A percentile compares a stretch with the other conserved stretches of the same genome.
These are phyloP conservation scores for Anthoceros angustus DNA, from an alignment of 225 moss, liverwort and hornwort genomes.

Conservation along the genomic window DNA sequence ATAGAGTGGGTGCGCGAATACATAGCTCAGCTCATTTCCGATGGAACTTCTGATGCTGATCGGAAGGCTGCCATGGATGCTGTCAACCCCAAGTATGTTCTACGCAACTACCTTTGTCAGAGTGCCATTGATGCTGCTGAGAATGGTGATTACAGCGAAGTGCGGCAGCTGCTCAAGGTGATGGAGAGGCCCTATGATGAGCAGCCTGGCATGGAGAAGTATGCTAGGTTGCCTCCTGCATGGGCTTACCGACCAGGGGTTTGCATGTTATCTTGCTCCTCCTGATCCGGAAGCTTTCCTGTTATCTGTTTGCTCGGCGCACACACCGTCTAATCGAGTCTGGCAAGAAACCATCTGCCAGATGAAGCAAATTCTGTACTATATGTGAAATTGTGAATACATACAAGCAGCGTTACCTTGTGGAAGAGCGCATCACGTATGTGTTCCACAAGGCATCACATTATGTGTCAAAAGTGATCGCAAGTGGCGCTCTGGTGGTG, in stretches of 20 bases:
- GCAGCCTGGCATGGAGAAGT: slow-evolving; percentile 95
- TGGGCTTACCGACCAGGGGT: slow-evolving; percentile 98
- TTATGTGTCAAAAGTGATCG: no score
- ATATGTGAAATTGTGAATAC: no score
- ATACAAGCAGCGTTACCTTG: no score
- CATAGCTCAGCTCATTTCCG: slow-evolving; percentile 47
- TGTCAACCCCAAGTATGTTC: slow-evolving; percentile 79
- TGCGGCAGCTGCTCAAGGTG: slow-evolving; percentile 52
- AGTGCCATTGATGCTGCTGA: slow-evolving; percentile 92
- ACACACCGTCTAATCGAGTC: no score
- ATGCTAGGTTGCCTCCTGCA: slow-evolving; percentile 93
- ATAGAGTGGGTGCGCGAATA: slow-evolving; percentile 83
- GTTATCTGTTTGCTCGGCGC: no score
- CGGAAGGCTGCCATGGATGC: slow-evolving; percentile 55
- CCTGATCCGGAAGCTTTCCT: no score
- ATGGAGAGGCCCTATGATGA: slow-evolving; percentile 79
- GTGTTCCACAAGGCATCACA: no score
- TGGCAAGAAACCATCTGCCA: no score
- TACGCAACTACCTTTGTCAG: slow-evolving; percentile 85
- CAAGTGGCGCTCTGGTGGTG: no score
- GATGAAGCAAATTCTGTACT: no score
- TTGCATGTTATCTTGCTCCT: slow-evolving; percentile 97
- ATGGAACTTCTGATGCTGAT: slow-evolving; percentile 52
- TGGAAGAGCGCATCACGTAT: no score
- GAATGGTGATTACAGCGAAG: slow-evolving; percentile 70